Evolutionary conservation across 164 flowering plant genomes (phyloP).

Genomic region (Platanus orientalis): DNA sequence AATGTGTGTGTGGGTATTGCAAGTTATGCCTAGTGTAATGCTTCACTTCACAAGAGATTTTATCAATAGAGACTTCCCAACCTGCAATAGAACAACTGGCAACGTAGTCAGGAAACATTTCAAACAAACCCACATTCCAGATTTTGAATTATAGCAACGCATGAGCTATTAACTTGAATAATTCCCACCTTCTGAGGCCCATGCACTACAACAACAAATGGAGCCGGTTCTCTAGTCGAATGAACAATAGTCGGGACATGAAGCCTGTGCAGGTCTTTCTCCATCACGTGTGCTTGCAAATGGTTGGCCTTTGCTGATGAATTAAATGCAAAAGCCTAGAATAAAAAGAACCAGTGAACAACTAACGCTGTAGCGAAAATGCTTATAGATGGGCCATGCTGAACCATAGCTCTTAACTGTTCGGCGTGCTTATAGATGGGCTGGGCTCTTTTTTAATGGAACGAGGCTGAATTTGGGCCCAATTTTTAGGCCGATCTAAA

Average conservation of each 20-base stretch:
- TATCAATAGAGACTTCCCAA: conserved; percentile 89
- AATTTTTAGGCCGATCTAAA: no score
- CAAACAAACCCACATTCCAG: neutral
- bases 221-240: conserved; percentile 76
- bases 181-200: conserved; percentile 95
- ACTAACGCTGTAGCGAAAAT: no score
- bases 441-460: no score
- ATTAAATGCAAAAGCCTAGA: conserved; percentile 74
- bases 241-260: conserved; percentile 80
- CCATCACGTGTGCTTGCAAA: conserved; percentile 65
- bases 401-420: no score
- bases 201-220: conserved; percentile 84
- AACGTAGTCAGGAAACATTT: no score
- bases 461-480: no score
- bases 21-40: conserved; percentile 91
- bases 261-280: conserved; percentile 89
- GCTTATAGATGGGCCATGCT: no score
- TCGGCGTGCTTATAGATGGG: no score
- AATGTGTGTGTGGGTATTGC: no score
- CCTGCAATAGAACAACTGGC: no score
- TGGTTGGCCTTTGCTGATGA: conserved; percentile 80
- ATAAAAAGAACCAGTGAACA: no score
- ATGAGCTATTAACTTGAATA: conserved; percentile 2
- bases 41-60: conserved; percentile 79
- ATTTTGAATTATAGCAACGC: neutral